A percentile compares a stretch with the other conserved stretches of the same genome.
Evolutionary conservation across 2,329 filamentous ascomycete species (phyloP).

Genomic region (Cladosporium sp.): DNA sequence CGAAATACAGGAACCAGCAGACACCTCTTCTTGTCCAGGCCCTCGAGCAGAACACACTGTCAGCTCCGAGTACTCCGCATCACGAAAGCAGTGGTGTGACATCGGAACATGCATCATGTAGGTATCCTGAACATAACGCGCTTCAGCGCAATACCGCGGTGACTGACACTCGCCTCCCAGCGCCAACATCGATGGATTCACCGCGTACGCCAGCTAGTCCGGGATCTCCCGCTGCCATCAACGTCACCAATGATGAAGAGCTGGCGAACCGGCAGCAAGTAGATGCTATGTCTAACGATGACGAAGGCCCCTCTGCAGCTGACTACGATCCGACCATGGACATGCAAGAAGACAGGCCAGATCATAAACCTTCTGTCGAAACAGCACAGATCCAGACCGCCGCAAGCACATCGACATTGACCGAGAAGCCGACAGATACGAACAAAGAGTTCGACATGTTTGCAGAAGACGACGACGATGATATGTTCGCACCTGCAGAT

Average conservation of each 20-base stretch:
- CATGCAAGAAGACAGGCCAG: conserved; percentile 61
- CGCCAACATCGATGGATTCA: conserved; percentile 24
- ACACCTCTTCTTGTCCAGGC: conserved; percentile 60
- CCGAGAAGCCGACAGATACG: conserved; percentile 25
- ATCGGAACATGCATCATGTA: conserved; percentile 19
- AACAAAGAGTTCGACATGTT: conserved; percentile 62
- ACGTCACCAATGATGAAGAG: conserved; percentile 38
- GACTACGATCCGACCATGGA: conserved; percentile 83
- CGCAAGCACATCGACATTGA: background rate
- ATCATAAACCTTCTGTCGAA: conserved; percentile 23
- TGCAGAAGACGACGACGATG: conserved; percentile 63
- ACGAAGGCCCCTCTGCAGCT: conserved; percentile 81
- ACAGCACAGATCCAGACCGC: background rate
- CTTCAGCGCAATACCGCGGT: background rate
- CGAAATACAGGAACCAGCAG: conserved; percentile 70
- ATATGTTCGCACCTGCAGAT: conserved; percentile 78
- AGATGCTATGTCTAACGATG: conserved; percentile 34
- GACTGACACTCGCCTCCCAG: conserved; percentile 7
- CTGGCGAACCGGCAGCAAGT: conserved; percentile 31
- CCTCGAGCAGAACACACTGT: conserved; percentile 46
- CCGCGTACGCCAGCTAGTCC: conserved; percentile 24
- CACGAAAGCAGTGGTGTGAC: conserved; percentile 23
- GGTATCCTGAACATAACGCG: background rate
- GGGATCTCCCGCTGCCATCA: conserved; percentile 36
- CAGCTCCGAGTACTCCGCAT: conserved; percentile 59